A percentile compares a stretch with the other conserved stretches of the same genome.
phyloP scores from a whole-genome alignment of 2,329 filamentous ascomycete genomes.

The Bimuria novae-zelandiae region DNA sequence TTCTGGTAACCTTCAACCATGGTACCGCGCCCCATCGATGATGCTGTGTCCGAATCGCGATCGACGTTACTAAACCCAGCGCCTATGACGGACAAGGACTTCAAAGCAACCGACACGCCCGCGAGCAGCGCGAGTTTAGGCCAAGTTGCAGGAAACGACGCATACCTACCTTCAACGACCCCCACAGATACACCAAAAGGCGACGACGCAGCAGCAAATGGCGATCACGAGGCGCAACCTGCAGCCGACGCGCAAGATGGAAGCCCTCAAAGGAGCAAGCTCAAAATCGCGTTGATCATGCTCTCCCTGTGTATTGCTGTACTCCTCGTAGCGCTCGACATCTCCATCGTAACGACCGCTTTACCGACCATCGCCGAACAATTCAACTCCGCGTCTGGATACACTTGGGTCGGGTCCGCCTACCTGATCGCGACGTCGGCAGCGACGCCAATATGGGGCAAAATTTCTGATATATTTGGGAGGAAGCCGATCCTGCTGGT shows the following conservation, averaged over 20 bases:
- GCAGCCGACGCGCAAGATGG: conserved; percentile 24
- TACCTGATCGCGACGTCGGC: conserved; percentile 57
- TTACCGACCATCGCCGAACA: conserved; percentile 63
- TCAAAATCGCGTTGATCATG: conserved; percentile 56
- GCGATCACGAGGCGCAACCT: conserved; percentile 11
- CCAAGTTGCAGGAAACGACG: background rate
- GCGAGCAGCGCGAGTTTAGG: background rate
- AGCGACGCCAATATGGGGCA: conserved; percentile 63
- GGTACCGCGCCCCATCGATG: background rate
- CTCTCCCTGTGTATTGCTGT: conserved; percentile 57
- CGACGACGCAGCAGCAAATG: background rate
- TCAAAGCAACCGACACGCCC: background rate
- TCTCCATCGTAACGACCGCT: conserved; percentile 66
- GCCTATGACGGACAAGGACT: background rate
- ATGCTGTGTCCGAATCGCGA: background rate
- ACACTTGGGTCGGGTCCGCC: conserved; percentile 59
- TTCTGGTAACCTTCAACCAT: background rate
- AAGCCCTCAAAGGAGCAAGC: conserved; percentile 41
- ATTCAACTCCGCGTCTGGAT: conserved; percentile 56
- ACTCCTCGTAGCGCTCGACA: conserved; percentile 64
- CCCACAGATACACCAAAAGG: background rate
- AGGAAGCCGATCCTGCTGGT: conserved; percentile 65
- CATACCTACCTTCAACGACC: background rate
- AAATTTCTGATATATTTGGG: conserved; percentile 70
- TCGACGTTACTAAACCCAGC: background rate